These are phyloP conservation scores for Scheffersomyces cryptocercus DNA, from an alignment of 1,139 yeast genomes.

Conservation along the genomic window DNA sequence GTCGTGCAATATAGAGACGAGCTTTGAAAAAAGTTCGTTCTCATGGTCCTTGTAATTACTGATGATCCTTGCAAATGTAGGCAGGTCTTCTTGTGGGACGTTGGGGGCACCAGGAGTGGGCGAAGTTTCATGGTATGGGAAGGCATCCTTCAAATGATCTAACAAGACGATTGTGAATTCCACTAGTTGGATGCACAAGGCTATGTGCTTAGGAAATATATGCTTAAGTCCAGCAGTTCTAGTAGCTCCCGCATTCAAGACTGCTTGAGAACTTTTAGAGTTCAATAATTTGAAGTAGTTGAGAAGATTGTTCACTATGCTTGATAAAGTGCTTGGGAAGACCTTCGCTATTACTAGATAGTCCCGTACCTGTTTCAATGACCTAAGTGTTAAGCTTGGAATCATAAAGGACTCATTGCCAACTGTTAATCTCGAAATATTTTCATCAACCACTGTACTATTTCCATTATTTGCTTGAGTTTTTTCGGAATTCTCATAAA, in stretches of 20 bases:
- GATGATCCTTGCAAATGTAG: slow-evolving; percentile 27
- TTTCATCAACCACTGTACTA: background rate
- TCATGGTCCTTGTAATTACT: slow-evolving; percentile 59
- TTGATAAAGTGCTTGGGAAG: slow-evolving; percentile 42
- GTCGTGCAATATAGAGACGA: slow-evolving; percentile 71
- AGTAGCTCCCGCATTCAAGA: slow-evolving; percentile 78
- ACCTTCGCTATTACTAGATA: slow-evolving; percentile 51
- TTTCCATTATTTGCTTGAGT: slow-evolving; percentile 1
- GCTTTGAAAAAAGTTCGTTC: slow-evolving; percentile 62
- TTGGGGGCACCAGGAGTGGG: background rate
- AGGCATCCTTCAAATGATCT: slow-evolving; percentile 17
- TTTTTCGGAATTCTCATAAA: slow-evolving; percentile 12
- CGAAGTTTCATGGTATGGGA: slow-evolving; percentile 10
- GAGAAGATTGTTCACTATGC: slow-evolving; percentile 44
- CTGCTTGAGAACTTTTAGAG: slow-evolving; percentile 59
- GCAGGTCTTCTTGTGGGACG: slow-evolving; percentile 33
- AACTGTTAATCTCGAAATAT: slow-evolving; percentile 36
- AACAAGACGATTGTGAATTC: slow-evolving; percentile 39
- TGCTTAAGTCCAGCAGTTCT: slow-evolving; percentile 73
- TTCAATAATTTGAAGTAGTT: slow-evolving; percentile 57
- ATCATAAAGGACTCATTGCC: slow-evolving; percentile 41
- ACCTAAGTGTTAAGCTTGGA: slow-evolving; percentile 39
- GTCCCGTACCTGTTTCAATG: slow-evolving; percentile 43
- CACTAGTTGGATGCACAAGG: slow-evolving; percentile 64
- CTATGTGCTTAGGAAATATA: slow-evolving; percentile 73